Conservation (phyloP, 1,139 yeast genomes). For the Hemisphaericaspora lyxosophila region DNA sequence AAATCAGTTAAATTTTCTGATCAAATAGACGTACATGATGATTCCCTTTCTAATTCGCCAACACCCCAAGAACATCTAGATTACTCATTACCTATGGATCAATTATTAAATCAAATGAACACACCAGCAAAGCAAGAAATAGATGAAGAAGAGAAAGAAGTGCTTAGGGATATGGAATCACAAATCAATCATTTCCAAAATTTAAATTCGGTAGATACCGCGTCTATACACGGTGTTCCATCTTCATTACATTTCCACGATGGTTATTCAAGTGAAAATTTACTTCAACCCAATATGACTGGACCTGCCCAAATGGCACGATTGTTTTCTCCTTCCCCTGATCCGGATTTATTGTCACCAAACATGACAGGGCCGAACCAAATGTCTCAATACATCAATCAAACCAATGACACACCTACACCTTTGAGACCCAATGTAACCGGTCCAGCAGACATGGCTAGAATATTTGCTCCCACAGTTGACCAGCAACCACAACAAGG, state of each 20-base stretch:
- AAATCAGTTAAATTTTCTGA: conserved; percentile 75
- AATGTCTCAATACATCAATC: conserved; percentile 25
- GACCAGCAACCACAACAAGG: conserved; percentile 14
- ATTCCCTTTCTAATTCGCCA: conserved; percentile 23
- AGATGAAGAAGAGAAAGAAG: conserved; percentile 58
- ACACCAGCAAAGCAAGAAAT: conserved; percentile 23
- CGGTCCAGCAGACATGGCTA: conserved; percentile 41
- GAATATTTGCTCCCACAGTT: conserved; percentile 26
- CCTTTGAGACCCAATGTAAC: conserved; percentile 38
- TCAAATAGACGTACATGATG: conserved; percentile 48
- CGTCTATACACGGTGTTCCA: conserved; percentile 58
- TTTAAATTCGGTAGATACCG: conserved; percentile 62
- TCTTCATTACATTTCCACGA: conserved; percentile 42
- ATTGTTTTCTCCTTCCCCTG: conserved; percentile 25
- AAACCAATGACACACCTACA: conserved; percentile 6
- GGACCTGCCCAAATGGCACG: conserved; percentile 51
- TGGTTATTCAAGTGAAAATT: conserved; percentile 18
- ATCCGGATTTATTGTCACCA: conserved; percentile 38
- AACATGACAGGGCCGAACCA: conserved; percentile 61
- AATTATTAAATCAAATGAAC: conserved; percentile 49
- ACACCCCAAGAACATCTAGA: conserved; percentile 41
- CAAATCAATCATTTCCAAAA: conserved; percentile 66
- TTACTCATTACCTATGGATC: conserved; percentile 72
- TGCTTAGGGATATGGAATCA: conserved; percentile 64
- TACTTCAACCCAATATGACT: conserved; percentile 51